Evolutionary conservation across 2,329 filamentous ascomycete species (phyloP).

Genomic region (Pseudogymnoascus sp.): DNA sequence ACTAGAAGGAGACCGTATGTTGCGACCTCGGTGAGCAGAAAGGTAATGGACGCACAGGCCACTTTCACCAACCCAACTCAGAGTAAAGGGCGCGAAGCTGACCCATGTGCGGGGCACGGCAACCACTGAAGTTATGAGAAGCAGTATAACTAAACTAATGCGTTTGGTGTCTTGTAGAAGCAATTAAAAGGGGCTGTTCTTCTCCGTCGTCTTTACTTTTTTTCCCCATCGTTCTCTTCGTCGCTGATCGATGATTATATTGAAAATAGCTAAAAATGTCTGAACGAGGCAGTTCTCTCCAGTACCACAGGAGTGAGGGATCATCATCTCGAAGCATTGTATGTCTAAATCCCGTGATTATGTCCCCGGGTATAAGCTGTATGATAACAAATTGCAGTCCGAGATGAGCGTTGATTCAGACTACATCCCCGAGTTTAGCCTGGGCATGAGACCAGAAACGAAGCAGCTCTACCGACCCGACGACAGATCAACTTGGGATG

Average conservation of each 20-base stretch:
- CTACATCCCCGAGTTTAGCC: conserved; percentile 10
- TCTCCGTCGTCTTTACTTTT: not conserved
- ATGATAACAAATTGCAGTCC: not conserved
- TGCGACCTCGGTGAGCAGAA: not conserved
- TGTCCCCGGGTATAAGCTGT: not conserved
- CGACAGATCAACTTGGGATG: conserved; percentile 16
- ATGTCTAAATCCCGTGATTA: not conserved
- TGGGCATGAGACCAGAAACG: conserved; percentile 11
- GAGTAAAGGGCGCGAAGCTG: not conserved
- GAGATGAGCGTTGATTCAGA: conserved; percentile 14
- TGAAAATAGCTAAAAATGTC: not conserved
- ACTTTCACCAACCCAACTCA: not conserved
- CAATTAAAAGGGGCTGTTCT: not conserved
- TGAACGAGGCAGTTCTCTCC: conserved; percentile 9
- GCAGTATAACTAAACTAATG: not conserved
- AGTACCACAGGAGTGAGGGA: conserved; percentile 10
- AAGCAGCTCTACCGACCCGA: conserved; percentile 18
- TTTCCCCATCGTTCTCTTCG: not conserved
- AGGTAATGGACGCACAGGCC: not conserved
- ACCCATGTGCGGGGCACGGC: not conserved
- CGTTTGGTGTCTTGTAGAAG: not conserved
- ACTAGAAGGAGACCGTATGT: not conserved
- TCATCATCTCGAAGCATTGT: conserved; percentile 8
- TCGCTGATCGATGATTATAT: not conserved
- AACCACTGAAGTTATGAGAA: not conserved